phyloP scores from a whole-genome alignment of 202 grass and related monocot species.

The Eragrostis tef region DNA sequence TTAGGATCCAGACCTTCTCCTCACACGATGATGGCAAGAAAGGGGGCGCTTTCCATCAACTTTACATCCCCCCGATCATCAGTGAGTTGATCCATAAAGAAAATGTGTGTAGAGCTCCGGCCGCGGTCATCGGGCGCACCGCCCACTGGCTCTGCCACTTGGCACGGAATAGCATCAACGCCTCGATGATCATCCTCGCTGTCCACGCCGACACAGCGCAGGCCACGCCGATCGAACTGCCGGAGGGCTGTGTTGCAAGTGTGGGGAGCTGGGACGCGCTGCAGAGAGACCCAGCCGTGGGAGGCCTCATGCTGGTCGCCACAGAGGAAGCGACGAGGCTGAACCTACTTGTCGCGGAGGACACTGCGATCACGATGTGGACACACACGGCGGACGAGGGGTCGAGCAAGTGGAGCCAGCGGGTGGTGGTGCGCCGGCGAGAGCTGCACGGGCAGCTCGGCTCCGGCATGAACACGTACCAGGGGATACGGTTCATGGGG shows the following conservation, averaged over 20 bases:
- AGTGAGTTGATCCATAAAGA: no score
- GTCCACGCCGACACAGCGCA: neutral
- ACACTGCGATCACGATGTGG: neutral
- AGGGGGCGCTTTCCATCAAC: neutral
- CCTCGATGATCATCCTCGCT: neutral
- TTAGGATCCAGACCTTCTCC: conserved; percentile 13
- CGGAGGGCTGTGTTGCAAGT: neutral
- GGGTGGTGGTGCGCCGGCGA: neutral
- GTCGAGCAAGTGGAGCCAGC: neutral
- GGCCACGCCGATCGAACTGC: neutral
- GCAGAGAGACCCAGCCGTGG: neutral
- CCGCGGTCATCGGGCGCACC: neutral
- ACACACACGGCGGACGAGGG: neutral
- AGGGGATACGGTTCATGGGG: neutral
- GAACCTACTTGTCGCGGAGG: neutral
- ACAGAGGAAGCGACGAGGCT: neutral
- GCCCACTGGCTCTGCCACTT: neutral
- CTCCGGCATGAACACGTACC: neutral
- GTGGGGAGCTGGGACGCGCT: neutral
- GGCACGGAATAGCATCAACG: rapidly evolving
- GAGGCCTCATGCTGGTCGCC: neutral
- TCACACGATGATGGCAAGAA: neutral
- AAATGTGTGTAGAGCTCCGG: neutral
- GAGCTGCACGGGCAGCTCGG: neutral
- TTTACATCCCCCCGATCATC: no score